These are phyloP conservation scores for Entomortierella chlamydospora DNA, from an alignment of 192 early-diverging fungal species.

Conservation along the genomic window DNA sequence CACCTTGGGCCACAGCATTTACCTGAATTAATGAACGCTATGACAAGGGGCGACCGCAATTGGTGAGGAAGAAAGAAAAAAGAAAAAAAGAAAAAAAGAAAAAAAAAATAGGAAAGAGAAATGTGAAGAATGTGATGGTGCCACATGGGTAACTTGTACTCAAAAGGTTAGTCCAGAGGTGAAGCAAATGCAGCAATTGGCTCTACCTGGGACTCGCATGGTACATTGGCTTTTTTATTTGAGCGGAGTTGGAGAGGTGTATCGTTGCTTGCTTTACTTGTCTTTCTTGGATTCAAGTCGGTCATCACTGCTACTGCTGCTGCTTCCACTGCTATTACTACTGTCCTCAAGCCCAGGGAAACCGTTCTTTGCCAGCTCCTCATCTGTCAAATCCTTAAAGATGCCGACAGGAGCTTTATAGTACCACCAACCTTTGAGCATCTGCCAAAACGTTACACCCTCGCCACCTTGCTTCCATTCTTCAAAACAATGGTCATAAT, in stretches of 20 bases:
- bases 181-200: conserved; percentile 4
- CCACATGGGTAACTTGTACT: too few species aligned
- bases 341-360: conserved; percentile 5
- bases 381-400: conserved; percentile 36
- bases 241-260: too few species aligned
- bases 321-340: neutral
- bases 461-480: conserved; percentile 33
- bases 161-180: too few species aligned
- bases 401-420: conserved; percentile 22
- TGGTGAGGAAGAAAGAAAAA: neutral
- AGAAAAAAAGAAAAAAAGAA: neutral
- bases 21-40: too few species aligned
- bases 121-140: neutral
- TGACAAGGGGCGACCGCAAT: neutral
- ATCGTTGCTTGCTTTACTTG: conserved; percentile 7
- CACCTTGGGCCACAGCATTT: too few species aligned
- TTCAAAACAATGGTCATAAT: conserved; percentile 27
- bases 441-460: conserved; percentile 38
- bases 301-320: too few species aligned
- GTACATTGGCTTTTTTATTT: neutral
- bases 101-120: neutral
- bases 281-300: conserved; percentile 36
- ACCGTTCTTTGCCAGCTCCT: conserved; percentile 20
- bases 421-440: conserved; percentile 36
- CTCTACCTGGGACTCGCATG: conserved; percentile 7